phyloP scores from a whole-genome alignment of 768 basidiomycete species.

The Inosperma sp. region DNA sequence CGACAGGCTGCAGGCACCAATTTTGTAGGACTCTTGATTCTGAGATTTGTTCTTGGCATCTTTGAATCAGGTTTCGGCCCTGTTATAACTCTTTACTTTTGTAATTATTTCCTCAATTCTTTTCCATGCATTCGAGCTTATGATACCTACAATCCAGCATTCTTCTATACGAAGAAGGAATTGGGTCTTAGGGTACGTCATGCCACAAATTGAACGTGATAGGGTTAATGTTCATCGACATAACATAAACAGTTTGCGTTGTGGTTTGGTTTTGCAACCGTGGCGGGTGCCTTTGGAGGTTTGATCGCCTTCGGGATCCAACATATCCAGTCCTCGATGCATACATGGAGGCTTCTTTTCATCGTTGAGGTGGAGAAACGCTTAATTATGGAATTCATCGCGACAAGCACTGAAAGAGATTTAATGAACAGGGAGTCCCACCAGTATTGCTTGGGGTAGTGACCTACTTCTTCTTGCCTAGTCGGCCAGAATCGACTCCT shows the following conservation, averaged over 20 bases:
- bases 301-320: slow-evolving; percentile 78
- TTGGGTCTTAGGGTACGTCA: slow-evolving; percentile 58
- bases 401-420: neutral
- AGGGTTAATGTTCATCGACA: neutral
- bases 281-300: slow-evolving; percentile 84
- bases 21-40: slow-evolving; percentile 53
- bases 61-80: slow-evolving; percentile 80
- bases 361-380: slow-evolving; percentile 51
- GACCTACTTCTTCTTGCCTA: slow-evolving; percentile 53
- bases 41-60: slow-evolving; percentile 61
- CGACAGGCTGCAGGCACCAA: slow-evolving; percentile 55
- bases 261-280: slow-evolving; percentile 82
- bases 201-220: neutral
- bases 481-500: slow-evolving; percentile 65
- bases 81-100: slow-evolving; percentile 73
- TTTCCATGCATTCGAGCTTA: neutral
- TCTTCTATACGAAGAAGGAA: slow-evolving; percentile 73
- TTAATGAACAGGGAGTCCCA: slow-evolving; percentile 52
- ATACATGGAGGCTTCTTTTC: slow-evolving; percentile 63
- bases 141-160: slow-evolving; percentile 39
- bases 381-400: slow-evolving; percentile 27
- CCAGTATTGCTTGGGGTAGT: slow-evolving; percentile 58
- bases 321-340: slow-evolving; percentile 45
- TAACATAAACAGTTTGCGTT: slow-evolving; percentile 50
- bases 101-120: slow-evolving; percentile 35